Evolutionary conservation across 75 land plant genomes (phyloP).

Genomic region (Ceratopteris richardii): DNA sequence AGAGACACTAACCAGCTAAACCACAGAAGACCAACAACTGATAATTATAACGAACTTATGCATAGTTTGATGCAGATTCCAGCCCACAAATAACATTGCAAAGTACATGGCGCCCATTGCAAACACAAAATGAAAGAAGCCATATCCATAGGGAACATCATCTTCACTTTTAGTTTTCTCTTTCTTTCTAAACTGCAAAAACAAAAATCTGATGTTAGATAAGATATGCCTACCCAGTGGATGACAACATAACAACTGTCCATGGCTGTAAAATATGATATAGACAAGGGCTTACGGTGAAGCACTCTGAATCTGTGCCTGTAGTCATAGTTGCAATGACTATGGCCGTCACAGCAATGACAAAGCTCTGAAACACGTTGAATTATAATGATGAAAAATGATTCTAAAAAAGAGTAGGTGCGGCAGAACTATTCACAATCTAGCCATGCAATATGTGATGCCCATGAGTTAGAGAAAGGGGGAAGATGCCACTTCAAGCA

Average conservation of each 20-base stretch:
- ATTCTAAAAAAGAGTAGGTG: no score
- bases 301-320: slow-evolving; percentile 78
- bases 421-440: neutral
- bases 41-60: slow-evolving; percentile 52
- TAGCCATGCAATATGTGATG: no score
- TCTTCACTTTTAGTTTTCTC: slow-evolving; percentile 45
- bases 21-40: neutral
- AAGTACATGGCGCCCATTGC: slow-evolving; percentile 96
- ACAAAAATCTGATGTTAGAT: neutral
- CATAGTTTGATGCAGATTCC: slow-evolving; percentile 77
- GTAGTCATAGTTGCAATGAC: slow-evolving; percentile 93
- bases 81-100: slow-evolving; percentile 86
- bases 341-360: slow-evolving; percentile 69
- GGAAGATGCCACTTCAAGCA: no score
- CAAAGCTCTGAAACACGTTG: slow-evolving; percentile 60
- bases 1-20: neutral
- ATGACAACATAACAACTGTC: no score
- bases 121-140: slow-evolving; percentile 96
- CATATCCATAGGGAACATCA: slow-evolving; percentile 89
- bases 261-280: no score
- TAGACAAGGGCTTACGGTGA: slow-evolving; percentile 49
- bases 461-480: no score
- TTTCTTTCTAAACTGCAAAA: slow-evolving; percentile 50
- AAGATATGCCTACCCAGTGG: no score
- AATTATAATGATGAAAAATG: neutral